Conservation (phyloP, 2,329 filamentous ascomycete genomes). For the Penicillium palitans region DNA sequence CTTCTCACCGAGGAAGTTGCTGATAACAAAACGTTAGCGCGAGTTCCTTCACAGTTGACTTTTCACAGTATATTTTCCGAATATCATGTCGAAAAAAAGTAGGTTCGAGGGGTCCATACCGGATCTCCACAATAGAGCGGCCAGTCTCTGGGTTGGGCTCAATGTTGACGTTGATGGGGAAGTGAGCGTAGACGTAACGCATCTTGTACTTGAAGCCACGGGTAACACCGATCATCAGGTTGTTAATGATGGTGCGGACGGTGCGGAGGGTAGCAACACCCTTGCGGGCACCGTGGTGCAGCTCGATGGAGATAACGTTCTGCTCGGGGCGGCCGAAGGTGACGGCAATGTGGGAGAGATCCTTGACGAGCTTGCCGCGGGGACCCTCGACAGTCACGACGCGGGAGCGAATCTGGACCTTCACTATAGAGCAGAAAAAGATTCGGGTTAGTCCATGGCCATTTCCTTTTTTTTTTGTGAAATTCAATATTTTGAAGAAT, state of each 20-base stretch:
- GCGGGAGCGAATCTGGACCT: conserved; percentile 95
- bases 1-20: conserved; percentile 99
- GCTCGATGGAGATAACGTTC: conserved; percentile 90
- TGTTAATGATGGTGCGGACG: conserved; percentile 97
- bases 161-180: conserved; percentile 99
- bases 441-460: conserved; percentile 6
- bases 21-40: conserved; percentile 37
- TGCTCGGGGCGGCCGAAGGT: conserved; percentile 88
- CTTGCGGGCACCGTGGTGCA: conserved; percentile 98
- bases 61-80: background rate
- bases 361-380: conserved; percentile 95
- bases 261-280: conserved; percentile 97
- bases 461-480: background rate
- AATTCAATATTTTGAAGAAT: conserved; percentile 11
- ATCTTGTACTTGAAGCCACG: conserved; percentile 99
- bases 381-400: conserved; percentile 96
- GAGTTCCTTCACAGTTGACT: background rate
- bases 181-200: conserved; percentile 99
- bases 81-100: background rate
- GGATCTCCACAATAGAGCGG: conserved; percentile 90
- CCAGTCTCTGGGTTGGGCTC: conserved; percentile 94
- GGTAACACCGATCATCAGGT: conserved; percentile 97
- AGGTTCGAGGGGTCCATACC: conserved; percentile 58
- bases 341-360: conserved; percentile 93
- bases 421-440: conserved; percentile 65